Evolutionary conservation across 805 yeast species (phyloP), one percentile per base, ranked within the genome.

Genomic region (Saturnispora gosingensis): DNA sequence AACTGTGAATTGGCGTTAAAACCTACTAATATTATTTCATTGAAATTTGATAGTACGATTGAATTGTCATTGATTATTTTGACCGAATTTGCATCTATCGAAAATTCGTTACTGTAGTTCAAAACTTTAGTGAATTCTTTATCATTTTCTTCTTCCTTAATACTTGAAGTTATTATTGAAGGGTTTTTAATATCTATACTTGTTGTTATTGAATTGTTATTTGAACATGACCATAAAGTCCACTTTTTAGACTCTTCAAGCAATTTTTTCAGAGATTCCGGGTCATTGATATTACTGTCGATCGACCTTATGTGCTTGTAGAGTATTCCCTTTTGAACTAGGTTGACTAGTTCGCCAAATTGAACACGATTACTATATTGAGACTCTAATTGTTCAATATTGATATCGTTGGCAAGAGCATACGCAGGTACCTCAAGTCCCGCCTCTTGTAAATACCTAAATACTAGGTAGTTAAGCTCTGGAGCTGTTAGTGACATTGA

Each of bases 371-470:
- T 69, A 1, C 77, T 71, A 54, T 77, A 74, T 50, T 69, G 68
- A 3, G 65, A 64, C 45, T 81, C 96, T 54, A 78, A 75, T 20
- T 73, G 72, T 55, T 78, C 73, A 10, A 85, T 82, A 20, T 75
- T 69, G 0, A 91, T 72, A 58, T 86, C 90, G 57, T 85, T 83
- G 56, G 85, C 87, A 28, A 93, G 68, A 0, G 97, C 95, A 60
- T 76, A 80, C 0, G 96, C 89, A 2, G 93, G 74, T 20, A 87
- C 73, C 48, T 86, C 90, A 39, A 75, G 73, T 3, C 95, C 95
- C 5, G 83, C 72, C 65, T 93, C 98, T 62, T 88, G 96, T 38
- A 89, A 74, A 62, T 91, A 93, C 55, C 97, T 71, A 96, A 97
- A 93, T 50, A 91, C 79, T 59, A 93, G 75, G 64, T 91, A 91